phyloP scores from a whole-genome alignment of 148 eudicot genomes.

The Agrostemma githago region DNA sequence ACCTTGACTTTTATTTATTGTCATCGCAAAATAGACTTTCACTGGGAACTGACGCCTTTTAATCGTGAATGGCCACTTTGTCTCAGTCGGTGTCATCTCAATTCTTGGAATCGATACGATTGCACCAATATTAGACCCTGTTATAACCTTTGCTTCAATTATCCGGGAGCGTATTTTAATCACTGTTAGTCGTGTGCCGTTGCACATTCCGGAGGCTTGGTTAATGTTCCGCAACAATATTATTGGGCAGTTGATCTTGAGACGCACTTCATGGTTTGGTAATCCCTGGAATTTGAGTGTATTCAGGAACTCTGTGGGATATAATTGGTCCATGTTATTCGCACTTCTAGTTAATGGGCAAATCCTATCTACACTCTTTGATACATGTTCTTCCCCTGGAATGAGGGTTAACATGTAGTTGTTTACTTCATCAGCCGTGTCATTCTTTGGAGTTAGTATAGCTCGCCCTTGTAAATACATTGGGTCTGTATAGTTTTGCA shows the following conservation, averaged over 20 bases:
- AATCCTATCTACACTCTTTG: not conserved
- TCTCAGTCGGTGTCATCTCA: not conserved
- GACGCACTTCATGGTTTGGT: not conserved
- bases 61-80: not conserved
- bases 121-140: not conserved
- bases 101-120: slow-evolving; percentile 7
- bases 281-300: not conserved
- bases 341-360: not conserved
- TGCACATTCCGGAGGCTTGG: slow-evolving; percentile 1
- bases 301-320: slow-evolving; percentile 6
- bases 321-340: not conserved
- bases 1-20: too few species aligned
- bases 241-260: not conserved
- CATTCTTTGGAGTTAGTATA: slow-evolving; percentile 12
- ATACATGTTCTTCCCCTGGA: not conserved
- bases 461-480: slow-evolving; percentile 9
- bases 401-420: not conserved
- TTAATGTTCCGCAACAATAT: slow-evolving; percentile 14
- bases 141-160: not conserved
- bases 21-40: too few species aligned
- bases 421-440: not conserved
- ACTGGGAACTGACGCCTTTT: slow-evolving; percentile 3
- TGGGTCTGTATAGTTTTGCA: not conserved
- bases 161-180: not conserved
- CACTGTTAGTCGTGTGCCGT: not conserved